These are phyloP conservation scores for Passalora sequoiae DNA, from an alignment of 2,329 filamentous ascomycete genomes.

Conservation along the genomic window DNA sequence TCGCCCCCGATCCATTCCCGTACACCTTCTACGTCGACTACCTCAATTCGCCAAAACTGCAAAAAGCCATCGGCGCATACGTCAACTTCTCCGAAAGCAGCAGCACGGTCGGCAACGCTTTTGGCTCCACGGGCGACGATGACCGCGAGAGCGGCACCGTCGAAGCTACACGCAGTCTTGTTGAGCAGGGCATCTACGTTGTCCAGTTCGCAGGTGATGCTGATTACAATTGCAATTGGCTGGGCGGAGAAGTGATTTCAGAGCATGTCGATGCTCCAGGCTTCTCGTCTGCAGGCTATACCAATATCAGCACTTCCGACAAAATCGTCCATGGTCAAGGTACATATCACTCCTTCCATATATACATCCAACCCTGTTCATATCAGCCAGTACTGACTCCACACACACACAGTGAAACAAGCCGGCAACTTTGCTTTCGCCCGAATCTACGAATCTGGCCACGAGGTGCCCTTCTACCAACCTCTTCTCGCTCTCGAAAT, in stretches of 20 bases:
- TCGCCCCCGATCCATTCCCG: constrained; percentile 54
- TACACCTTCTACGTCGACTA: constrained; percentile 49
- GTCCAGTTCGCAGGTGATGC: constrained; percentile 46
- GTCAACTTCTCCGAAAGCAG: constrained; percentile 52
- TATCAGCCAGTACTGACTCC: constrained; percentile 47
- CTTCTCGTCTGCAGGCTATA: constrained; percentile 44
- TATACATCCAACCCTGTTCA: constrained; percentile 44
- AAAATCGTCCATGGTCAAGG: constrained; percentile 48
- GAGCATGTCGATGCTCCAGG: constrained; percentile 39
- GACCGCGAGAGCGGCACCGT: constrained; percentile 42
- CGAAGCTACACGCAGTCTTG: constrained; percentile 37
- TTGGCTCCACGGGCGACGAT: constrained; percentile 48
- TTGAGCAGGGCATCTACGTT: constrained; percentile 40
- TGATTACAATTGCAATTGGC: constrained; percentile 45
- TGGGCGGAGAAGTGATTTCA: constrained; percentile 40
- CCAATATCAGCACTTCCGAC: constrained; percentile 43
- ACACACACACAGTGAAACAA: constrained; percentile 50
- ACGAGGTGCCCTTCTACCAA: constrained; percentile 52
- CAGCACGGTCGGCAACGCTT: constrained; percentile 42
- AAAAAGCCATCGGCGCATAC: constrained; percentile 55
- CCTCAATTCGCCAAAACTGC: constrained; percentile 52
- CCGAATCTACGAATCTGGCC: constrained; percentile 46
- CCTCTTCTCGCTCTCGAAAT: constrained; percentile 43
- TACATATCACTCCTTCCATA: too few species aligned
- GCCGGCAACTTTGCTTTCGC: constrained; percentile 47